phyloP scores from a whole-genome alignment of 345 rosid genomes.

The Linum lewisii region DNA sequence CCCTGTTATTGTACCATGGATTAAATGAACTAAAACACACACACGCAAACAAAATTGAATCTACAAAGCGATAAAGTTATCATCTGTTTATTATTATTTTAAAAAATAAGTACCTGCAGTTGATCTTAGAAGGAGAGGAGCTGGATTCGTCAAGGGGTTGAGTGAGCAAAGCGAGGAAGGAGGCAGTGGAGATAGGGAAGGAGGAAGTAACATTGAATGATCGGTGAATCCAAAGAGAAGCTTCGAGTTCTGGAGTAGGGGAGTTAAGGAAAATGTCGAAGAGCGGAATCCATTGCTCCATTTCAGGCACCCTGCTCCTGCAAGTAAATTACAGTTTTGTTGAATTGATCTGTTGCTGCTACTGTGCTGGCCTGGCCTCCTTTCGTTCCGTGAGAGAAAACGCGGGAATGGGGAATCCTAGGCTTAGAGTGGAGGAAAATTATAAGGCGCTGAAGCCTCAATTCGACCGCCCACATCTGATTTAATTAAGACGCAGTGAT shows the following conservation, averaged over 20 bases:
- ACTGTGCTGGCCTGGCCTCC: too few species aligned
- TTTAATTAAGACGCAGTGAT: too few species aligned
- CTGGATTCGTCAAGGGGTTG: conserved; percentile 18
- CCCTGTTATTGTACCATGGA: conserved; percentile 25
- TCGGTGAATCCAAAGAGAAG: conserved; percentile 53
- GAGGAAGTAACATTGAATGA: conserved; percentile 31
- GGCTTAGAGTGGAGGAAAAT: too few species aligned
- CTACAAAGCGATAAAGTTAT: background rate
- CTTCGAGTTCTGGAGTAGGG: conserved; percentile 60
- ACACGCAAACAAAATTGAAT: background rate
- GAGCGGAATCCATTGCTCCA: conserved; percentile 66
- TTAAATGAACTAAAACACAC: conserved; percentile 4
- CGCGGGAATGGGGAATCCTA: too few species aligned
- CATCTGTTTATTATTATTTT: too few species aligned
- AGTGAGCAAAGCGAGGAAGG: conserved; percentile 48
- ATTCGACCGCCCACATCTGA: too few species aligned
- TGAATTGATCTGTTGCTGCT: background rate
- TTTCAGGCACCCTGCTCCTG: conserved; percentile 4
- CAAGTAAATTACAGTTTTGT: background rate
- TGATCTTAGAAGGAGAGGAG: conserved; percentile 20
- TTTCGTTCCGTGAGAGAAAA: too few species aligned
- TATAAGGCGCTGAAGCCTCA: too few species aligned
- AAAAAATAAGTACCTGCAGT: conserved; percentile 36
- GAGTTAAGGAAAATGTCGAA: conserved; percentile 47
- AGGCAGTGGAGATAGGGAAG: conserved; percentile 40